phyloP scores from a whole-genome alignment of 306 rosid genomes.

The Corylus avellana region DNA sequence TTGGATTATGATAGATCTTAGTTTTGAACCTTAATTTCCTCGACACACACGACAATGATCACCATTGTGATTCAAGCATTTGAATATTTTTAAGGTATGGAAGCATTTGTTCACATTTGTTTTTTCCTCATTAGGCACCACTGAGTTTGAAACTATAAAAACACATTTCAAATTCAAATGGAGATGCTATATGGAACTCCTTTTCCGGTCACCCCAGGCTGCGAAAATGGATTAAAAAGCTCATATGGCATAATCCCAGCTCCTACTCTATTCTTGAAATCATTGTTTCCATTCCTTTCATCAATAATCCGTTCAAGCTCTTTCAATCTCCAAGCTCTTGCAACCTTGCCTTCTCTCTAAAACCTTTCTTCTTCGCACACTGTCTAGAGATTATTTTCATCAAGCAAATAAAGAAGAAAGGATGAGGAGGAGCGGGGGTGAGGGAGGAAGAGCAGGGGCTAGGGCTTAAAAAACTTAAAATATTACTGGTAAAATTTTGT shows the following conservation, averaged over 20 bases:
- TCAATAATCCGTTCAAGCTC: constrained; percentile 55
- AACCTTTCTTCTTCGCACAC: no score
- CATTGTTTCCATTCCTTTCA: constrained; percentile 45
- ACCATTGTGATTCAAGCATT: neutral
- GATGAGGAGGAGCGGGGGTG: no score
- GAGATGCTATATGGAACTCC: constrained; percentile 89
- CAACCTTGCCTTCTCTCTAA: no score
- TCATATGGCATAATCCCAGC: constrained; percentile 73
- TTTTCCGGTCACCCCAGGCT: constrained; percentile 65
- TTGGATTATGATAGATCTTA: neutral
- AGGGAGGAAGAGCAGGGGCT: no score
- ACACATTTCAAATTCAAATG: constrained; percentile 37
- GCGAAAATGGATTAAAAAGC: constrained; percentile 78
- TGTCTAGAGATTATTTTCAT: no score
- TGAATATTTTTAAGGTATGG: neutral
- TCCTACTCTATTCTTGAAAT: constrained; percentile 66
- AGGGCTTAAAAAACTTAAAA: no score
- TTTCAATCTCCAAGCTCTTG: constrained; percentile 29
- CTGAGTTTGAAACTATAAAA: neutral
- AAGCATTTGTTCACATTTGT: no score
- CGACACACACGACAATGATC: neutral
- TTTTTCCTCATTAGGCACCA: neutral
- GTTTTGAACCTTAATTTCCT: neutral
- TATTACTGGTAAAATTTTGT: no score
- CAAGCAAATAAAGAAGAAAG: no score